phyloP scores from a whole-genome alignment of 495 filamentous ascomycete species.

The Apodospora peruviana region DNA sequence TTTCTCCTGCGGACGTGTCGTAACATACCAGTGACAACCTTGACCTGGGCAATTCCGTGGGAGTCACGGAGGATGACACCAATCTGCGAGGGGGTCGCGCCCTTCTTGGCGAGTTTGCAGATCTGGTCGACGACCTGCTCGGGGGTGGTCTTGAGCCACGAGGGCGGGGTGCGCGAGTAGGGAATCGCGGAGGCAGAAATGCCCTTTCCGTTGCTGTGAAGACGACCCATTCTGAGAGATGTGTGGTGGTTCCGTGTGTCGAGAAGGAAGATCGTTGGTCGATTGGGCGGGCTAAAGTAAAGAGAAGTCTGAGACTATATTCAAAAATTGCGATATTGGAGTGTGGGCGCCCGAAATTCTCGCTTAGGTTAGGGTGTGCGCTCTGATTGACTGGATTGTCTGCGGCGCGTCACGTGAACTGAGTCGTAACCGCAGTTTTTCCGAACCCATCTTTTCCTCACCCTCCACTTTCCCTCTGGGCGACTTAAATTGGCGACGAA shows the following conservation, averaged over 20 bases:
- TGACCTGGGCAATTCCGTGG: slow-evolving; percentile 95
- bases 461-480: not conserved
- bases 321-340: slow-evolving; percentile 9
- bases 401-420: not conserved
- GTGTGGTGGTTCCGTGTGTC: slow-evolving; percentile 23
- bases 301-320: slow-evolving; percentile 14
- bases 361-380: slow-evolving; percentile 11
- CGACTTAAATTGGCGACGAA: not conserved
- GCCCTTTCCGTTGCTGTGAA: slow-evolving; percentile 99
- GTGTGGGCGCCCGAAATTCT: slow-evolving; percentile 16
- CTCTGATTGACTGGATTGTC: slow-evolving; percentile 10
- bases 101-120: slow-evolving; percentile 97
- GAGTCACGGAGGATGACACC: slow-evolving; percentile 96
- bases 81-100: slow-evolving; percentile 95
- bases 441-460: not conserved
- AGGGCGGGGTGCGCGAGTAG: slow-evolving; percentile 85
- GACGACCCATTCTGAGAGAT: slow-evolving; percentile 79
- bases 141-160: slow-evolving; percentile 87
- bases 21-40: slow-evolving; percentile 85
- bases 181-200: slow-evolving; percentile 91
- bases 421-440: slow-evolving; percentile 5
- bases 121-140: slow-evolving; percentile 96
- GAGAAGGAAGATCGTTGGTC: slow-evolving; percentile 22
- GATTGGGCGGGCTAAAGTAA: slow-evolving; percentile 2
- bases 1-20: not conserved